Evolutionary conservation across 768 basidiomycete species (phyloP), one percentile per base, ranked within the genome.

Genomic region (Zangia roseola): DNA sequence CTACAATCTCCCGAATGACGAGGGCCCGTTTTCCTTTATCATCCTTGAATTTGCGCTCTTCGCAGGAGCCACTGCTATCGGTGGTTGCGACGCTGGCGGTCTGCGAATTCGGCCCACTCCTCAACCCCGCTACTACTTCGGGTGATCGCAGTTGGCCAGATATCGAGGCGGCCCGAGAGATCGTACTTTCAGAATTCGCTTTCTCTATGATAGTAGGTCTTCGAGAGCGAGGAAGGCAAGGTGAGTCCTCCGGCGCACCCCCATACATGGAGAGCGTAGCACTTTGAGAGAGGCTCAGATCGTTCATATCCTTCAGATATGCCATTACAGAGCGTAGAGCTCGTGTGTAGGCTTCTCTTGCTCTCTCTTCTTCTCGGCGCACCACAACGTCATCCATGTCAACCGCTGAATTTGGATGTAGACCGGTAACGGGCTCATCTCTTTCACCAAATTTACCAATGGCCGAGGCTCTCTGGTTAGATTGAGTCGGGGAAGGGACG

Each of bases 291-390:
- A 83, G 68, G 16, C 84, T 85, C 25, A 99, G 75, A 62, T 99
- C 97, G 62, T 94, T 88, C 83, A 99, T 87, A 60, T 99, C 97
- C 59, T 84, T 84, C 17, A 99, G 78, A 68, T 98, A 99, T 7
- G 93, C 91, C 88, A 98, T 94, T 16, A 99, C 83, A 10, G 90
- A 88, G 47, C 90, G 82, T 44, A 99, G 75, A 26, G 91, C 93
- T 37, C 88, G 79, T 59, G 81, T 83, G 63, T 87, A 86, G 25
- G 82, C 77, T 60, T 90, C 88, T 25, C 82, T 76, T 16, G 76
- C 79, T 26, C 83, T 76, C 52, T 88, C 87, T 65, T 86, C 85
- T 69, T 90, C 88, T 46, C 78, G 79, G 31, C 81, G 80, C 45
- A 76, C 64, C 45, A 72, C 34, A 36, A 57, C 69, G 40, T 79